These are phyloP conservation scores for Osmanthus fragrans DNA, from an alignment of 257 asterid species.

Conservation along the genomic window DNA sequence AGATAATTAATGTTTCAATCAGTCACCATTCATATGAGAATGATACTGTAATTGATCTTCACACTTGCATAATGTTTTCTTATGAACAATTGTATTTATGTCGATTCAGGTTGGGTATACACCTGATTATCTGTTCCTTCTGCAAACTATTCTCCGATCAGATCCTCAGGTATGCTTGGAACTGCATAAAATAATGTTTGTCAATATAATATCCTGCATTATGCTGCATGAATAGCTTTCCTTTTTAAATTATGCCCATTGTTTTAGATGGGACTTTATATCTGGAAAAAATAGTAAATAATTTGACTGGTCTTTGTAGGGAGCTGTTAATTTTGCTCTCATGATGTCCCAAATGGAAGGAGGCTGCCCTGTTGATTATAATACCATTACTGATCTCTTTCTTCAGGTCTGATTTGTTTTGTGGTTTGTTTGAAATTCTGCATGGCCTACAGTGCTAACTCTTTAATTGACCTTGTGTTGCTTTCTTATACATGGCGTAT, in stretches of 20 bases:
- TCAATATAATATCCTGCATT: too few species aligned
- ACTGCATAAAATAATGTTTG: background rate
- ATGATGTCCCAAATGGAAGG: constrained; percentile 99
- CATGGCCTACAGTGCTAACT: too few species aligned
- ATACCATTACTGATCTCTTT: constrained; percentile 41
- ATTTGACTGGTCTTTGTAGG: constrained; percentile 44
- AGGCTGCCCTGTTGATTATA: constrained; percentile 92
- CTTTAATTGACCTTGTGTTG: too few species aligned
- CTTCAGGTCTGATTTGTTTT: constrained; percentile 48
- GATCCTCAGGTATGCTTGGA: background rate
- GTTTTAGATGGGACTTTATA: too few species aligned
- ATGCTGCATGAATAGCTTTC: too few species aligned
- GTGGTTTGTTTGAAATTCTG: too few species aligned
- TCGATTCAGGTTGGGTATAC: constrained; percentile 63
- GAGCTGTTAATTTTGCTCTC: constrained; percentile 33
- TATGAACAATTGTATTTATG: constrained; percentile 14
- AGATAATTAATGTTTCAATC: too few species aligned
- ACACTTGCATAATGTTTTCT: constrained; percentile 9
- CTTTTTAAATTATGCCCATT: too few species aligned
- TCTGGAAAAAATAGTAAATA: too few species aligned
- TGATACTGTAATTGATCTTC: too few species aligned
- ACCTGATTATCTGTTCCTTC: constrained; percentile 60
- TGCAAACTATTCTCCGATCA: constrained; percentile 60
- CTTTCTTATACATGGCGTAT: too few species aligned
- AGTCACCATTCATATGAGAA: too few species aligned